Evolutionary conservation across 768 basidiomycete species (phyloP), one percentile per base, ranked within the genome.

Genomic region (Melanogaster broomeanus): DNA sequence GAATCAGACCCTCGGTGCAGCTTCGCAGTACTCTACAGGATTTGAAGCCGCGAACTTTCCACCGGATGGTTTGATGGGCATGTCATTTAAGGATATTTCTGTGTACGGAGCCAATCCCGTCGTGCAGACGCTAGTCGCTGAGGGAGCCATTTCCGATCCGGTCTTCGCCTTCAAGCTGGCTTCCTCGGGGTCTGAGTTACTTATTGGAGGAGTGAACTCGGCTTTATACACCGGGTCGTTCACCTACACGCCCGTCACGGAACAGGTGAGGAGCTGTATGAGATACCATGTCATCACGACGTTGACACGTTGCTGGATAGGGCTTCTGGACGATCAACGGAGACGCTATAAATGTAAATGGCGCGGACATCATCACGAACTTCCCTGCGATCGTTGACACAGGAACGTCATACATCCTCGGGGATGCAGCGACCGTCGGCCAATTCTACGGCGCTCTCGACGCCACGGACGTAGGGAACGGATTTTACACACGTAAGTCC

Each of bases 351-450:
- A 51, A 52, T 55, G 62, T 56, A 25, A 66, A 74, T 49, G 64
- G 58, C 1, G 22, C 55, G 18, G 31, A 48, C 1, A 48, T 57
- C n/a, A 28, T 40, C 28, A 37, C 15, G 13, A 27, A 30, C 13
- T 43, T 57, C n/a, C 7, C 59, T 6, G 61, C 58, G 2, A 46
- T 69, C 18, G 72, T 85, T 49, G 84, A 85, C 66, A 83, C 77
- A 51, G 84, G 80, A 45, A 74, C 74, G 4, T 65, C 72, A 3
- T 45, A 70, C 25, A 67, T 75, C 34, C 65, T 84, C 37, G 76
- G 76, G 9, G 76, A 80, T 41, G 44, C 62, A 2, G 45, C 45
- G 7, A 74, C 73, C 25, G 70, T 74, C 4, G 45, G 38, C 7
- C 54, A 61, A 44, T 63, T 76, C 24, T 74, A 73, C 42, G 48